phyloP scores from a whole-genome alignment of 2,329 filamentous ascomycete genomes.

The Triangularia setosa region DNA sequence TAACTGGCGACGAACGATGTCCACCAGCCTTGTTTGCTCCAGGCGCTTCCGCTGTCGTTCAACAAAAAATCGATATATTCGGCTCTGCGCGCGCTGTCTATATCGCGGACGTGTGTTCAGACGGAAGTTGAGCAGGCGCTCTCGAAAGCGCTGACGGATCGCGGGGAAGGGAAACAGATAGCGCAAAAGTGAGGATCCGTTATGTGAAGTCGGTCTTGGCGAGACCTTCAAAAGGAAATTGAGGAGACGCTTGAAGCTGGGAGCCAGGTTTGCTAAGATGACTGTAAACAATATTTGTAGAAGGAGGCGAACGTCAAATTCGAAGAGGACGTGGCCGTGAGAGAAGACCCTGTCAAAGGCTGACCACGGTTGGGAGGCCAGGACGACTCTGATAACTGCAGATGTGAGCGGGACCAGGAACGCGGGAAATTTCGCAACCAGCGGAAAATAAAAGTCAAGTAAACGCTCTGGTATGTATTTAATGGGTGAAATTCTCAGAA shows the following conservation, averaged over 20 bases:
- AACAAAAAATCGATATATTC: constrained; percentile 71
- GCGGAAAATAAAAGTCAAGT: background rate
- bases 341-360: background rate
- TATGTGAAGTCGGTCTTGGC: constrained; percentile 40
- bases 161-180: constrained; percentile 62
- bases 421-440: background rate
- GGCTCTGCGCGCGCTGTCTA: constrained; percentile 67
- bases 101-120: constrained; percentile 70
- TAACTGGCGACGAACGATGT: constrained; percentile 43
- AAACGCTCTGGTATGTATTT: background rate
- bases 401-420: background rate
- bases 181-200: constrained; percentile 52
- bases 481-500: background rate
- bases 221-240: constrained; percentile 38
- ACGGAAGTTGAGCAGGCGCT: constrained; percentile 65
- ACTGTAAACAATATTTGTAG: background rate
- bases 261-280: constrained; percentile 2
- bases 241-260: background rate
- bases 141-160: constrained; percentile 58
- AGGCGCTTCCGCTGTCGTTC: constrained; percentile 55
- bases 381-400: background rate
- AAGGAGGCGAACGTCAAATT: background rate
- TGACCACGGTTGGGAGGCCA: background rate
- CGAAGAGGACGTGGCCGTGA: background rate
- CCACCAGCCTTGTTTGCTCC: constrained; percentile 45